phyloP scores from a whole-genome alignment of 2,329 filamentous ascomycete species.

The Alternaria arborescens region DNA sequence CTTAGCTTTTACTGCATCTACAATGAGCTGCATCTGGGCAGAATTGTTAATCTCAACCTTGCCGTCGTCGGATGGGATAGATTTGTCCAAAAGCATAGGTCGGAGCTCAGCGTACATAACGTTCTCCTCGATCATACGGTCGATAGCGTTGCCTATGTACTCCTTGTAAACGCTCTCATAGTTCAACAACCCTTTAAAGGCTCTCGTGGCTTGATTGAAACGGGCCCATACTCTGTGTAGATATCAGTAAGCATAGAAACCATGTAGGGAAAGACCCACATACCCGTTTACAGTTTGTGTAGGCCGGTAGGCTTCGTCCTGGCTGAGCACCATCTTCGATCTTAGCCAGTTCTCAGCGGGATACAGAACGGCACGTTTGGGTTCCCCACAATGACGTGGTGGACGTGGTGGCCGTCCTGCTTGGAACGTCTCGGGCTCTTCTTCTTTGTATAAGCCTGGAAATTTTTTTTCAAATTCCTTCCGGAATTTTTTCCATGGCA shows the following conservation, averaged over 20 bases:
- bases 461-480: conserved; percentile 49
- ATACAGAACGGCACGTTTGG: conserved; percentile 20
- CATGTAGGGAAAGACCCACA: conserved; percentile 25
- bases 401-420: conserved; percentile 14
- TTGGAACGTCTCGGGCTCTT: conserved; percentile 7
- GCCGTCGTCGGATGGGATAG: conserved; percentile 68
- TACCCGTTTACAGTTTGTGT: conserved; percentile 63
- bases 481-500: conserved; percentile 58
- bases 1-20: conserved; percentile 56
- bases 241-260: conserved; percentile 1
- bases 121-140: conserved; percentile 69
- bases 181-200: conserved; percentile 77
- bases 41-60: conserved; percentile 60
- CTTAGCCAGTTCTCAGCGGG: conserved; percentile 63
- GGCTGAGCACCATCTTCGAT: conserved; percentile 69
- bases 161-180: conserved; percentile 69
- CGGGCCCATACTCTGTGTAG: conserved; percentile 59
- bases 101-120: conserved; percentile 77
- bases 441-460: conserved; percentile 18
- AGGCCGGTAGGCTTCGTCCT: conserved; percentile 66
- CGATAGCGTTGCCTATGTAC: conserved; percentile 68
- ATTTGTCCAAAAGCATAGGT: conserved; percentile 74
- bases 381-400: conserved; percentile 27
- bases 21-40: conserved; percentile 63
- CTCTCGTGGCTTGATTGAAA: conserved; percentile 75